Evolutionary conservation across 805 yeast species (phyloP).

Genomic region (Ogataea sp.): DNA sequence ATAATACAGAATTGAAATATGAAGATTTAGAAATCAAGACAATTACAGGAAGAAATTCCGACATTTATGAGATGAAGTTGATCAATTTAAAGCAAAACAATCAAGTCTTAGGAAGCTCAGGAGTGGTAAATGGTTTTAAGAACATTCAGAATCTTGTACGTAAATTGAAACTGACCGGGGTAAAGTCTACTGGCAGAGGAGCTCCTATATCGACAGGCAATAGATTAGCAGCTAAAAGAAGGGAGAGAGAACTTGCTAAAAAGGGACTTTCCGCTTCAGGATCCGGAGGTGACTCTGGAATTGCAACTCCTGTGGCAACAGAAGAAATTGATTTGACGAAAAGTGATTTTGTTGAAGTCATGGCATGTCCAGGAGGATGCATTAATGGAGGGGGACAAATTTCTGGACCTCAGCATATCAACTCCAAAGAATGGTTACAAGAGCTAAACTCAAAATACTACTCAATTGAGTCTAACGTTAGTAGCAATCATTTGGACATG

Average conservation of each 20-base stretch:
- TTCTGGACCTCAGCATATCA: slow-evolving; percentile 32
- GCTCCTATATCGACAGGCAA: slow-evolving; percentile 16
- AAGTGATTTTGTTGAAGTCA: slow-evolving; percentile 82
- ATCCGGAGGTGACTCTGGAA: slow-evolving; percentile 7
- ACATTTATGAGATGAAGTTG: slow-evolving; percentile 62
- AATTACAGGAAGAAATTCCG: slow-evolving; percentile 66
- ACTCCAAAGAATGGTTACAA: slow-evolving; percentile 35
- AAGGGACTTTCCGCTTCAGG: slow-evolving; percentile 8
- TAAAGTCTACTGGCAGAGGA: slow-evolving; percentile 6
- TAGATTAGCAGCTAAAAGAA: slow-evolving; percentile 35
- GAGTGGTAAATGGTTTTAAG: slow-evolving; percentile 82
- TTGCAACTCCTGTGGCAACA: slow-evolving; percentile 3
- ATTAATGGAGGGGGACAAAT: slow-evolving; percentile 96
- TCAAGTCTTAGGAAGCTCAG: slow-evolving; percentile 43
- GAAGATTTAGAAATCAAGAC: slow-evolving; percentile 22
- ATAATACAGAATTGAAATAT: slow-evolving; percentile 11
- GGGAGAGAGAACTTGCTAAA: slow-evolving; percentile 28
- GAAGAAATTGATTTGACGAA: slow-evolving; percentile 43
- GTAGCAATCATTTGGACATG: slow-evolving; percentile 5
- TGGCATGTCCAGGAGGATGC: slow-evolving; percentile 99
- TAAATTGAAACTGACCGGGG: slow-evolving; percentile 57
- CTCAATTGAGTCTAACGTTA: no score
- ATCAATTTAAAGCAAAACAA: slow-evolving; percentile 25
- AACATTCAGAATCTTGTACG: slow-evolving; percentile 92
- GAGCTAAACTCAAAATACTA: slow-evolving; percentile 20